phyloP scores from a whole-genome alignment of 768 basidiomycete species.

The Coprinellus micaceus region DNA sequence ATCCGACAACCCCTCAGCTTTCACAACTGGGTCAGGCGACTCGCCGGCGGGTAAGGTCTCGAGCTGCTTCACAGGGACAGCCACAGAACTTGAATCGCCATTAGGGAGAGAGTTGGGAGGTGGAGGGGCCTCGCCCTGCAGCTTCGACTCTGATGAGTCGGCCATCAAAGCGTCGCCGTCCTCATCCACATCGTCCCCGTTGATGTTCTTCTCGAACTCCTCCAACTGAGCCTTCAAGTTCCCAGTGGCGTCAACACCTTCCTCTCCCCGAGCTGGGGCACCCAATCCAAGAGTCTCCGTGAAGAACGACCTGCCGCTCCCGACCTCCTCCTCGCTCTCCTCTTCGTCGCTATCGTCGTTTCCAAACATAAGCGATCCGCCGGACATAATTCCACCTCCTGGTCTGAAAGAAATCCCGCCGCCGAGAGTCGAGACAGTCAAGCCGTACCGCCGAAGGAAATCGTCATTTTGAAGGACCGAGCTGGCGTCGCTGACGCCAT shows the following conservation, averaged over 20 bases:
- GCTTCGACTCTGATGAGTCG: constrained; percentile 18
- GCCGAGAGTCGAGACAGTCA: constrained; percentile 24
- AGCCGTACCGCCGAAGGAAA: constrained; percentile 24
- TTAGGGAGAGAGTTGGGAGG: constrained; percentile 44
- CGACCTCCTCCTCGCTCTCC: constrained; percentile 45
- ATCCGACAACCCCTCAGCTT: constrained; percentile 64
- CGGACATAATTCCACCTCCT: constrained; percentile 47
- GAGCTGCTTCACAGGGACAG: constrained; percentile 45
- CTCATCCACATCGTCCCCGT: constrained; percentile 33
- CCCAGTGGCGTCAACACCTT: constrained; percentile 51
- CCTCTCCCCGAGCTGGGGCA: constrained; percentile 33
- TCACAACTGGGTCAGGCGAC: constrained; percentile 47
- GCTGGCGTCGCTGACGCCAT: constrained; percentile 29
- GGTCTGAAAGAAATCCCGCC: constrained; percentile 69
- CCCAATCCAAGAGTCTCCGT: constrained; percentile 44
- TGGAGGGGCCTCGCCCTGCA: constrained; percentile 45
- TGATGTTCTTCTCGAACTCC: constrained; percentile 54
- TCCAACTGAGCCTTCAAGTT: constrained; percentile 59
- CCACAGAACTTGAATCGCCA: constrained; percentile 35
- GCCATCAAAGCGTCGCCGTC: constrained; percentile 34
- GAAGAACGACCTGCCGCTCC: constrained; percentile 43
- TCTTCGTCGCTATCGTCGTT: constrained; percentile 64
- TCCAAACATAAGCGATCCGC: constrained; percentile 59
- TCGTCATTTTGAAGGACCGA: constrained; percentile 21
- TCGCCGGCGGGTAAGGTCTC: constrained; percentile 51